Percentiles rank a stretch among this genome's conserved stretches.
Conservation (phyloP, 306 rosid genomes). For the Abrus pulchellus region DNA sequence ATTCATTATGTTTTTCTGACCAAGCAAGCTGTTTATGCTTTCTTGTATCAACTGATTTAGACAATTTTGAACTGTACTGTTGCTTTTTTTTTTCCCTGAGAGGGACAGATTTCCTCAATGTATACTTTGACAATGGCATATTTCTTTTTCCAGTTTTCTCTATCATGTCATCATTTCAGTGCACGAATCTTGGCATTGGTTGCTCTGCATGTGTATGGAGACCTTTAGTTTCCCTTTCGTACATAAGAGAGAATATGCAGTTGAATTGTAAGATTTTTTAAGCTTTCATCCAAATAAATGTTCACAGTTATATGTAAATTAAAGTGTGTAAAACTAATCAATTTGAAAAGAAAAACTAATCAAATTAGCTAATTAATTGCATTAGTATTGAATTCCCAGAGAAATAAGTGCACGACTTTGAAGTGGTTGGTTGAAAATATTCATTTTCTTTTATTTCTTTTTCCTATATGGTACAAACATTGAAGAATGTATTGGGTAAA, state of each 20-base stretch:
- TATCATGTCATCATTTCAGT: conserved; percentile 49
- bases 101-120: conserved; percentile 45
- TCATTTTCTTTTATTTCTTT: background rate
- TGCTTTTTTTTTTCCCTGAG: conserved; percentile 29
- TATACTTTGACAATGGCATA: conserved; percentile 43
- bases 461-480: conserved; percentile 57
- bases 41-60: conserved; percentile 35
- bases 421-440: background rate
- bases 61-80: conserved; percentile 39
- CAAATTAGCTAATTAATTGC: background rate
- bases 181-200: conserved; percentile 49
- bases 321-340: conserved; percentile 1
- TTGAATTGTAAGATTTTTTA: conserved; percentile 14
- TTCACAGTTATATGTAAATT: background rate
- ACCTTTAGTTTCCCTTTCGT: conserved; percentile 50
- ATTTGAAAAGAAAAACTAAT: background rate
- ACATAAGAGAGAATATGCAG: conserved; percentile 30
- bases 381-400: background rate
- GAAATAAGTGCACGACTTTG: background rate
- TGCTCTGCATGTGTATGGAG: conserved; percentile 51
- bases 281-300: conserved; percentile 13
- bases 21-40: conserved; percentile 38
- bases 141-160: conserved; percentile 47
- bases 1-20: conserved; percentile 43
- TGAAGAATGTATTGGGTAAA: conserved; percentile 69